A percentile compares a stretch with the other conserved stretches of the same genome.
Evolutionary conservation across 441 rosid species (phyloP).

Genomic region (Capsella rubella): DNA sequence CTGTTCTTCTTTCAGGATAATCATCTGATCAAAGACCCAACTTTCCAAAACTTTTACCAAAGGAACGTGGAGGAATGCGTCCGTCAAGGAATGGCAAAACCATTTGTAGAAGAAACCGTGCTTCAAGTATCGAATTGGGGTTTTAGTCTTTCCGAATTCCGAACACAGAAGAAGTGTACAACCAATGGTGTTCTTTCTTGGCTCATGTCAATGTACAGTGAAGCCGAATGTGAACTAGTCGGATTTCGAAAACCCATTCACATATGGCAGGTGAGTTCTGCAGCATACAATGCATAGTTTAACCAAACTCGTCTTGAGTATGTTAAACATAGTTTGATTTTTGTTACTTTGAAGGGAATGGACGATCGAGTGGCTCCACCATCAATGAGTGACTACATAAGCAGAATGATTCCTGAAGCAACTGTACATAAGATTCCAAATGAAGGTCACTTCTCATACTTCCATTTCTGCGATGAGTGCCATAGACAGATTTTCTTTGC

Average conservation of each 20-base stretch:
- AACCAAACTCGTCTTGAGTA: neutral
- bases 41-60: slow-evolving; percentile 61
- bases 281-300: slow-evolving; percentile 8
- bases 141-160: slow-evolving; percentile 62
- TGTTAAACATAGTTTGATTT: slow-evolving; percentile 14
- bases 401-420: slow-evolving; percentile 74
- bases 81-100: slow-evolving; percentile 62
- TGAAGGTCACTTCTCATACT: slow-evolving; percentile 89
- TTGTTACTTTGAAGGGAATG: slow-evolving; percentile 64
- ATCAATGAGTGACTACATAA: slow-evolving; percentile 68
- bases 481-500: slow-evolving; percentile 71
- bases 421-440: slow-evolving; percentile 68
- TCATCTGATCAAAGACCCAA: slow-evolving; percentile 49
- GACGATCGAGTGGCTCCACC: slow-evolving; percentile 82
- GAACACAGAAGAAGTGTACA: slow-evolving; percentile 60
- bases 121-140: slow-evolving; percentile 71
- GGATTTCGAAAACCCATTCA: slow-evolving; percentile 73
- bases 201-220: slow-evolving; percentile 69
- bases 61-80: slow-evolving; percentile 76
- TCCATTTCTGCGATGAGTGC: slow-evolving; percentile 81
- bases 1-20: slow-evolving; percentile 57
- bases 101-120: slow-evolving; percentile 65
- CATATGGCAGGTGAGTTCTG: slow-evolving; percentile 69
- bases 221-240: slow-evolving; percentile 60
- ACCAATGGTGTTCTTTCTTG: slow-evolving; percentile 62